A percentile compares a stretch with the other conserved stretches of the same genome.
These are phyloP conservation scores for Dothideomycetidae sp. DNA, from an alignment of 2,329 filamentous ascomycete species.

Conservation along the genomic window DNA sequence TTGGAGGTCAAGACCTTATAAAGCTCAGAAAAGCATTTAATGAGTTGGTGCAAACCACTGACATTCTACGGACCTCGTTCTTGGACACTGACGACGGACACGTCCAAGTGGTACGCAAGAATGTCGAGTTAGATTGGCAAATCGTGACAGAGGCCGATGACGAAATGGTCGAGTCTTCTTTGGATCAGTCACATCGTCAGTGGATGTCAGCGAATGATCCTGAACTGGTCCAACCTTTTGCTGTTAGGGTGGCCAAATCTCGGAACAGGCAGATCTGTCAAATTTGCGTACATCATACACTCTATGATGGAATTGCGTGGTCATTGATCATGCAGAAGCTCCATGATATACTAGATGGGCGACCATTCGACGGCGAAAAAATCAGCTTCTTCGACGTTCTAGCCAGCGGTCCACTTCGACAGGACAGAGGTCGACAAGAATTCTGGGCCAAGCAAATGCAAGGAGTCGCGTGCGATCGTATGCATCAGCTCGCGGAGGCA, in stretches of 20 bases:
- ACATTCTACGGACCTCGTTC: conserved; percentile 62
- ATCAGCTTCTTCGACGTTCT: conserved; percentile 54
- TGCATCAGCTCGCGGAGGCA: conserved; percentile 19
- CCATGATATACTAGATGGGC: neutral
- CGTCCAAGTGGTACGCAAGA: conserved; percentile 51
- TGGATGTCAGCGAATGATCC: conserved; percentile 44
- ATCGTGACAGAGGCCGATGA: conserved; percentile 30
- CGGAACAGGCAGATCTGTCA: conserved; percentile 31
- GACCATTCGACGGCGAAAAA: conserved; percentile 24
- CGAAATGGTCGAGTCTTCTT: conserved; percentile 19
- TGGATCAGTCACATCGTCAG: conserved; percentile 25
- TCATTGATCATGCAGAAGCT: conserved; percentile 50
- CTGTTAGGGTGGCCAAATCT: conserved; percentile 32
- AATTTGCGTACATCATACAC: conserved; percentile 65
- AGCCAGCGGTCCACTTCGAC: conserved; percentile 51
- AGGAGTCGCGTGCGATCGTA: conserved; percentile 19
- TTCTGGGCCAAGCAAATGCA: conserved; percentile 57
- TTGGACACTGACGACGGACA: conserved; percentile 59
- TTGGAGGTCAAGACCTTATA: conserved; percentile 35
- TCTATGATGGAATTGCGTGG: conserved; percentile 78
- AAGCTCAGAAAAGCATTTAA: conserved; percentile 46
- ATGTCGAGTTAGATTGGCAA: conserved; percentile 9
- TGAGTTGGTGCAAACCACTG: conserved; percentile 34
- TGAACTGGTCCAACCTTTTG: conserved; percentile 38
- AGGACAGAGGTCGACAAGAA: conserved; percentile 30